A percentile compares a stretch with the other conserved stretches of the same genome.
Evolutionary conservation across 2,329 filamentous ascomycete genomes (phyloP).

Genomic region (Venturia nashicola): DNA sequence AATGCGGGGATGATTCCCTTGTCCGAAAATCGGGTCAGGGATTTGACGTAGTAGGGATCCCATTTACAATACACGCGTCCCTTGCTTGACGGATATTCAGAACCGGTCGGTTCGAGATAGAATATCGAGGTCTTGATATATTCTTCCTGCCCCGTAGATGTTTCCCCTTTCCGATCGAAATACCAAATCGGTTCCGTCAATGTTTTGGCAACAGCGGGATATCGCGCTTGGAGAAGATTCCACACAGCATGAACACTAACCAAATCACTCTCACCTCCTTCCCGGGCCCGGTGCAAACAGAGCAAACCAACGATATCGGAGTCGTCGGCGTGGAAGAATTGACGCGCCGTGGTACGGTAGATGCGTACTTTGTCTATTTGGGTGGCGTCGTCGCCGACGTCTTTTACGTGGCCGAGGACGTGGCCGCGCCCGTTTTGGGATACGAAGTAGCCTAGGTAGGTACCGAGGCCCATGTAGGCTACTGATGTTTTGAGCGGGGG

Average conservation of each 20-base stretch:
- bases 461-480: slow-evolving; percentile 80
- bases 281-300: slow-evolving; percentile 64
- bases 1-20: slow-evolving; percentile 60
- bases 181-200: slow-evolving; percentile 76
- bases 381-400: slow-evolving; percentile 67
- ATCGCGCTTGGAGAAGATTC: slow-evolving; percentile 63
- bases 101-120: slow-evolving; percentile 54
- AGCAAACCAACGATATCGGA: slow-evolving; percentile 72
- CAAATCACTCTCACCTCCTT: slow-evolving; percentile 76
- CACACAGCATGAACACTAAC: slow-evolving; percentile 69
- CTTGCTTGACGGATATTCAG: slow-evolving; percentile 19
- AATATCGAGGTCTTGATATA: slow-evolving; percentile 63
- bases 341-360: slow-evolving; percentile 74
- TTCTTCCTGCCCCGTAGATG: slow-evolving; percentile 58
- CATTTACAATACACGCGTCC: slow-evolving; percentile 55
- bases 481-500: slow-evolving; percentile 67
- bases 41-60: slow-evolving; percentile 81
- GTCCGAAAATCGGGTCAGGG: slow-evolving; percentile 62
- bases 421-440: slow-evolving; percentile 77
- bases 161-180: slow-evolving; percentile 84
- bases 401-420: slow-evolving; percentile 81
- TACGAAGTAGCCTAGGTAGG: slow-evolving; percentile 78
- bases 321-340: slow-evolving; percentile 81
- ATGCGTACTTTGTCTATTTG: slow-evolving; percentile 83
- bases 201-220: slow-evolving; percentile 65